These are phyloP conservation scores for Beauveria bassiana DNA, from an alignment of 2,329 filamentous ascomycete genomes.

Conservation along the genomic window DNA sequence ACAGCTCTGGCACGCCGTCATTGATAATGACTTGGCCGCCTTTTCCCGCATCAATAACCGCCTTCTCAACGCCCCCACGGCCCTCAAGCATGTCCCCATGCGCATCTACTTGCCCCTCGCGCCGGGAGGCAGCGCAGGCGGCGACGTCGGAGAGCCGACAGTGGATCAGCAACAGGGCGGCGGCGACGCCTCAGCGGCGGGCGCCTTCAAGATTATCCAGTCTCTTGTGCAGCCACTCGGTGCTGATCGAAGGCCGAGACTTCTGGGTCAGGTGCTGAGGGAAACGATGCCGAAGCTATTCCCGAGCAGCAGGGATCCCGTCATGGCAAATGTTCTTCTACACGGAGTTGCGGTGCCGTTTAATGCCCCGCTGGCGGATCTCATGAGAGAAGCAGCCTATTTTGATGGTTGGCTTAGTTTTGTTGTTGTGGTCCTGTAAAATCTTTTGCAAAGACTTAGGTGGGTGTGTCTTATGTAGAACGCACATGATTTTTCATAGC, in stretches of 20 bases:
- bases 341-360: constrained; percentile 83
- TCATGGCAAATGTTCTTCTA: constrained; percentile 75
- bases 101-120: constrained; percentile 74
- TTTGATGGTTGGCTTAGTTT: constrained; percentile 88
- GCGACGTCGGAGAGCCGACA: constrained; percentile 17
- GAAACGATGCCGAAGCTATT: constrained; percentile 72
- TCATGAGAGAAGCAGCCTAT: constrained; percentile 78
- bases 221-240: constrained; percentile 52
- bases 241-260: constrained; percentile 33
- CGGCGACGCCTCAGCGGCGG: constrained; percentile 25
- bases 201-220: constrained; percentile 67
- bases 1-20: constrained; percentile 72
- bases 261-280: constrained; percentile 70
- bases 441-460: neutral
- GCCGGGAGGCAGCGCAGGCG: constrained; percentile 37
- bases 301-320: constrained; percentile 73
- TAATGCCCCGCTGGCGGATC: constrained; percentile 67
- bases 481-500: neutral
- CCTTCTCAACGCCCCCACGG: constrained; percentile 66
- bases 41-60: constrained; percentile 70
- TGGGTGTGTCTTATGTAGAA: neutral
- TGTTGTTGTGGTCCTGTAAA: constrained; percentile 63
- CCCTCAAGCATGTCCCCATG: constrained; percentile 76
- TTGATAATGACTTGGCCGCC: constrained; percentile 64
- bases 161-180: constrained; percentile 10